These are phyloP conservation scores for Phytophthora sp. DNA, from an alignment of 352 stramenopile species.

Conservation along the genomic window DNA sequence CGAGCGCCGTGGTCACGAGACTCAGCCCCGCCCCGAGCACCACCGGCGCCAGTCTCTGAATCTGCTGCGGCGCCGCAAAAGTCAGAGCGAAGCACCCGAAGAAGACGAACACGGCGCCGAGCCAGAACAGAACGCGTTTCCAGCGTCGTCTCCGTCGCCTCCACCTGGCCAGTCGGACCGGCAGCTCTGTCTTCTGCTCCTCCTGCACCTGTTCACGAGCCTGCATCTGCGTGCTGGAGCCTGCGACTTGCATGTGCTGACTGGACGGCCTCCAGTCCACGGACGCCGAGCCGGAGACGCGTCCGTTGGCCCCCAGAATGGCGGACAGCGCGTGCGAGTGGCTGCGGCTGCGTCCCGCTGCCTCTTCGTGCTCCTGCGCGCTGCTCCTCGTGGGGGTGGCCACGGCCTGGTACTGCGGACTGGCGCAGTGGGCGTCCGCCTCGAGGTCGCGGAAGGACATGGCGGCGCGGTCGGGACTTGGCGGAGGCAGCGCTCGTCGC, in stretches of 20 bases:
- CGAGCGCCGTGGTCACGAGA: conserved; percentile 53
- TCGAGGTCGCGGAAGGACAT: not conserved
- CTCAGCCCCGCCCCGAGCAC: conserved; percentile 57
- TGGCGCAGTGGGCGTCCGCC: conserved; percentile 2
- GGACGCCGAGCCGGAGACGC: conserved; percentile 10
- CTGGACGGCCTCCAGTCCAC: conserved; percentile 29
- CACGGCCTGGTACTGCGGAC: conserved; percentile 47
- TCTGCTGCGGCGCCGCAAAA: conserved; percentile 43
- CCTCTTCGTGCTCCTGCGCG: conserved; percentile 13
- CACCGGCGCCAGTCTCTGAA: conserved; percentile 49
- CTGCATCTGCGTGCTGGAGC: conserved; percentile 9
- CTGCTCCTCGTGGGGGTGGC: conserved; percentile 31
- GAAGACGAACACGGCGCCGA: conserved; percentile 32
- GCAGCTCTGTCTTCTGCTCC: conserved; percentile 39
- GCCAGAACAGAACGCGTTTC: conserved; percentile 39
- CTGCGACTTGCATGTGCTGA: conserved; percentile 22
- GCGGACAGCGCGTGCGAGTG: conserved; percentile 54
- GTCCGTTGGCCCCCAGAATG: conserved; percentile 40
- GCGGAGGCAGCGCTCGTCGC: conserved; percentile 27
- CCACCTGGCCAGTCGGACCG: conserved; percentile 35
- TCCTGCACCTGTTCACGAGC: conserved; percentile 4
- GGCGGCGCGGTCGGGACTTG: conserved; percentile 6
- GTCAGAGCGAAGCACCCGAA: conserved; percentile 47
- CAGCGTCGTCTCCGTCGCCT: conserved; percentile 26
- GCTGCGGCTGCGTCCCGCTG: conserved; percentile 25